Conservation (phyloP, 495 filamentous ascomycete genomes). For the Cladorrhinum samala region DNA sequence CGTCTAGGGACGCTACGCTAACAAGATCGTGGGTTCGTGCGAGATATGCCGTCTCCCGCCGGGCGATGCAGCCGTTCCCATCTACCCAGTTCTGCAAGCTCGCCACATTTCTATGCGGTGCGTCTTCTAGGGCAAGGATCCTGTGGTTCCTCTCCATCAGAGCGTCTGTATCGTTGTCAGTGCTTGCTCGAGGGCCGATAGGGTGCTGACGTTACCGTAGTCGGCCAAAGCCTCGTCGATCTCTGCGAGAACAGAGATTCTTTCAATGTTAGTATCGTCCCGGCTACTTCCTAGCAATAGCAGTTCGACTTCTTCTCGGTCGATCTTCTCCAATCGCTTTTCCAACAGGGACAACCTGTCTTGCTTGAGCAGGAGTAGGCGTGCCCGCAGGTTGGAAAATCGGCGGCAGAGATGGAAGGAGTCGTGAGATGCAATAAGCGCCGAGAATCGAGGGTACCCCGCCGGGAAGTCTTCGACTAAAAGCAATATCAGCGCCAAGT, state of each 20-base stretch:
- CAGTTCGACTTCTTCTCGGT: conserved; percentile 17
- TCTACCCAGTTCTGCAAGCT: conserved; percentile 29
- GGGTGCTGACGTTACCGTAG: too few species aligned
- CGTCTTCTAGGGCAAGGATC: conserved; percentile 8
- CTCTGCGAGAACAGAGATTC: conserved; percentile 16
- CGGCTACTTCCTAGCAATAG: conserved; percentile 15
- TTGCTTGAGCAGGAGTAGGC: conserved; percentile 25
- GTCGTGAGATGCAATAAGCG: conserved; percentile 21
- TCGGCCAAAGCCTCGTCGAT: conserved; percentile 18
- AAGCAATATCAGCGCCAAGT: too few species aligned
- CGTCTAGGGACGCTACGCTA: conserved; percentile 6
- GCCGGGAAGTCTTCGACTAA: conserved; percentile 29
- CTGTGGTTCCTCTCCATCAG: not conserved
- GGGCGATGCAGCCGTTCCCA: conserved; percentile 18
- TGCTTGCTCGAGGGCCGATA: not conserved
- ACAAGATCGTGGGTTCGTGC: conserved; percentile 18
- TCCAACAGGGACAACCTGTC: conserved; percentile 30
- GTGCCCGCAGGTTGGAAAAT: conserved; percentile 24
- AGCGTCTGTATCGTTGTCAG: not conserved
- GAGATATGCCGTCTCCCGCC: conserved; percentile 29
- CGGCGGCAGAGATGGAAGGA: conserved; percentile 26
- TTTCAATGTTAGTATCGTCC: conserved; percentile 22
- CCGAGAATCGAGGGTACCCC: conserved; percentile 31
- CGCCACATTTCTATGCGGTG: conserved; percentile 12
- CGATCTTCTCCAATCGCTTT: conserved; percentile 24